Base-by-base conservation (phyloP, 116 monocot genomes). In the Papilionanthe hybrid region DNA sequence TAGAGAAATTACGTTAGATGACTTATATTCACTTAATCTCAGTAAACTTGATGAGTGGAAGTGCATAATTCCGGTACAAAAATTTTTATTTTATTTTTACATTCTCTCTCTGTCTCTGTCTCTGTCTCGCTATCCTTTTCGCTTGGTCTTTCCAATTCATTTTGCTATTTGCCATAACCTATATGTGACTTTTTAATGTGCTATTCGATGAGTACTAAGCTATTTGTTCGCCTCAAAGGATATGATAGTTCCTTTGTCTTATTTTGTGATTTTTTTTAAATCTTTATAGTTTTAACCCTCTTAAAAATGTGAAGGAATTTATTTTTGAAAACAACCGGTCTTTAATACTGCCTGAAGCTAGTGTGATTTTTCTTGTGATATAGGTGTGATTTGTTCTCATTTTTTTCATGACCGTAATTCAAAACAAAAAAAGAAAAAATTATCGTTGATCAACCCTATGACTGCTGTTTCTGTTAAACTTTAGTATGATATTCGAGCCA, bases 31-130 rank as follows among this genome's bases (percentile, higher is more conserved):
- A 22, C 92, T 97, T 76, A 94, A 97, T 83, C 91, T 97, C 43
- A 92, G 91, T 82, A 97, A 94, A 85, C 87, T 97, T 19, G 97
- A 97, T 72, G 94, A 97, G 78, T 97, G 97, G 97, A 94, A 97
- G 82, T 97, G 97, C 86, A 89, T 97, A 78, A 88, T 92, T 84
- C 89, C 86, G 88, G 97, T 97, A 58, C 71, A 86, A 43, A 73
- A 44, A 44, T 20, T 73, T 43, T 88, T 76, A 50, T 32, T 17
- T 28, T 15, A 55, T n/a, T 47, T 78, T 13, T 47, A 53, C 5
- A 9, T 50, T 32, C 28, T 29, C 20, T 41, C 15, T 23, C 20
- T n/a, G n/a, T n/a, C n/a, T 69, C 28, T 41, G 32, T 44, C 57
- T 75, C 28, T 30, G 29, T 1, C 55, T 73, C 9, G 27, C 5